A percentile compares a stretch with the other conserved stretches of the same genome.
phyloP scores from a whole-genome alignment of 345 rosid species.

The Chamaenerion angustifolium region DNA sequence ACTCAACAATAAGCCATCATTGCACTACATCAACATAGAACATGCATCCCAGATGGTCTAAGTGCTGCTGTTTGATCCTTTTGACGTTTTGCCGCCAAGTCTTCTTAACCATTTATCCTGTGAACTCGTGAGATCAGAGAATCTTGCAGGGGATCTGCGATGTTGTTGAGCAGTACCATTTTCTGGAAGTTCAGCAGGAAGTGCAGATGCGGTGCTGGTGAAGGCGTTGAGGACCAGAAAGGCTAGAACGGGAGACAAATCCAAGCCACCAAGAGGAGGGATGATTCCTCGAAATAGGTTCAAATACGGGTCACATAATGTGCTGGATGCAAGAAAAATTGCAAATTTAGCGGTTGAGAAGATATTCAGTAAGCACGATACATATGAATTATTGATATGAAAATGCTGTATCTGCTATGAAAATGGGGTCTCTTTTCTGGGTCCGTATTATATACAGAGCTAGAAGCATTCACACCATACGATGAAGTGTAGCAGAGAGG shows the following conservation, averaged over 20 bases:
- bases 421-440: no score
- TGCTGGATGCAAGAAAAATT: slow-evolving; percentile 7
- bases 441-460: no score
- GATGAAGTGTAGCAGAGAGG: not conserved
- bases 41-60: slow-evolving; percentile 15
- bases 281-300: slow-evolving; percentile 90
- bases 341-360: not conserved
- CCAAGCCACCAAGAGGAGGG: slow-evolving; percentile 85
- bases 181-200: slow-evolving; percentile 70
- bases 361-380: not conserved
- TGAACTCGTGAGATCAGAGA: slow-evolving; percentile 17
- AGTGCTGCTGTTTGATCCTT: slow-evolving; percentile 10
- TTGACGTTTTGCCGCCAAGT: slow-evolving; percentile 20
- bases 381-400: no score
- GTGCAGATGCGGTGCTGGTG: slow-evolving; percentile 68
- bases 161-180: slow-evolving; percentile 15
- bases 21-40: no score
- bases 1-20: no score
- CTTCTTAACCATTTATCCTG: slow-evolving; percentile 69
- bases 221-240: slow-evolving; percentile 76
- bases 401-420: no score
- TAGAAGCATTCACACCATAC: no score
- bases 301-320: slow-evolving; percentile 83
- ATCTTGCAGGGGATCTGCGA: slow-evolving; percentile 9
- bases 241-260: slow-evolving; percentile 75